Evolutionary conservation across 257 asterid genomes (phyloP).

Genomic region (Jaltomata sinuosa): DNA sequence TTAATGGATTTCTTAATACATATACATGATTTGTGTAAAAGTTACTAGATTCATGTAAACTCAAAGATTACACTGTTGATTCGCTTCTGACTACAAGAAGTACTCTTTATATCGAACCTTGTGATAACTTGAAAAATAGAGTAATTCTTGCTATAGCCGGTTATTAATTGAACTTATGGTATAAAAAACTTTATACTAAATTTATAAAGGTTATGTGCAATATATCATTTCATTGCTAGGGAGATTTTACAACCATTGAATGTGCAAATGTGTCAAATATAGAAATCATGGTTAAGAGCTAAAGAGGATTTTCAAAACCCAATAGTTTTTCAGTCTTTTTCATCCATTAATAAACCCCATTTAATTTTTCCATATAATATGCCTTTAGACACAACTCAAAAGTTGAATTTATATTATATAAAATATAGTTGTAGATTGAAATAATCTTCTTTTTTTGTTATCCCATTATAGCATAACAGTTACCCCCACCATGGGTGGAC

Average conservation of each 20-base stretch:
- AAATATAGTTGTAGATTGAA: neutral
- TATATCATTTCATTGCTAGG: neutral
- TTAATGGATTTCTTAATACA: neutral
- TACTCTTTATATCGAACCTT: neutral
- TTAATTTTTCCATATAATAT: neutral
- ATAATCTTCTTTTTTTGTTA: neutral
- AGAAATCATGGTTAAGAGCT: neutral
- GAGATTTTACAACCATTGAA: neutral
- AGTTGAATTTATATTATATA: neutral
- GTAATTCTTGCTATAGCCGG: neutral
- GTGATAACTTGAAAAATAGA: neutral
- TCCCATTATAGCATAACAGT: neutral
- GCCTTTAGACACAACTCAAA: neutral
- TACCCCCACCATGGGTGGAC: neutral
- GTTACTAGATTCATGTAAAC: neutral
- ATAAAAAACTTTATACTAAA: too few relatives aligned
- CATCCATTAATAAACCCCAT: neutral
- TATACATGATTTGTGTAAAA: neutral
- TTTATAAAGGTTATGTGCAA: neutral
- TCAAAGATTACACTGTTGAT: too few relatives aligned
- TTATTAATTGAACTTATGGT: neutral
- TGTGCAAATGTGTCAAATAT: neutral
- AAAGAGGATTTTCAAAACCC: neutral
- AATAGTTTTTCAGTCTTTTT: neutral
- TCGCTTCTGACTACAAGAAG: neutral